phyloP scores from a whole-genome alignment of 2,329 filamentous ascomycete species.

The Fusarium sp. region DNA sequence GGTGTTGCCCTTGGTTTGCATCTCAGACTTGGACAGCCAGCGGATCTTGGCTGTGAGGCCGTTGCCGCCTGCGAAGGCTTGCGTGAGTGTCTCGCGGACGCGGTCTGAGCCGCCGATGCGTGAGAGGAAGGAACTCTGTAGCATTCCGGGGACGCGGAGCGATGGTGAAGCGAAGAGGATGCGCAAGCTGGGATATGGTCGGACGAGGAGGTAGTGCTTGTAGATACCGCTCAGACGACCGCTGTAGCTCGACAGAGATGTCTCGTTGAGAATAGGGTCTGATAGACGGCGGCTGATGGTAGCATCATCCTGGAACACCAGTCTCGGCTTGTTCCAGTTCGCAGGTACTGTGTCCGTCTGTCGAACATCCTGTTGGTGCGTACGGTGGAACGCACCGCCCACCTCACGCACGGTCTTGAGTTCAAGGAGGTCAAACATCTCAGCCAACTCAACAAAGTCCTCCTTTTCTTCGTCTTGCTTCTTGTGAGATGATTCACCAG shows the following conservation, averaged over 20 bases:
- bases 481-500: constrained; percentile 21
- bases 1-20: constrained; percentile 49
- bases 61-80: constrained; percentile 75
- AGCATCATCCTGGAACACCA: constrained; percentile 56
- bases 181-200: constrained; percentile 73
- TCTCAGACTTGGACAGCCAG: constrained; percentile 64
- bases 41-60: constrained; percentile 81
- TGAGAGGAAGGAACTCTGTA: constrained; percentile 70
- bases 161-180: constrained; percentile 78
- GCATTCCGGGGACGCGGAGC: constrained; percentile 74
- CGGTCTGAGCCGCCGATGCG: constrained; percentile 64
- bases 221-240: constrained; percentile 54
- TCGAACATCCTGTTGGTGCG: constrained; percentile 49
- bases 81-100: constrained; percentile 62
- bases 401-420: constrained; percentile 72
- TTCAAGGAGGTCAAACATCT: constrained; percentile 78
- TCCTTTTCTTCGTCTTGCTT: constrained; percentile 54
- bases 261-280: constrained; percentile 39
- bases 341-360: constrained; percentile 56
- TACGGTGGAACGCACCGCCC: constrained; percentile 72
- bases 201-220: constrained; percentile 72
- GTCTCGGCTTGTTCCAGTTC: constrained; percentile 57
- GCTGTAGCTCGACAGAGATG: constrained; percentile 21
- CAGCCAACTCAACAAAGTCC: constrained; percentile 74
- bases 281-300: constrained; percentile 38